These are phyloP conservation scores for Ceratobasidium sp. DNA, from an alignment of 1,284 basidiomycete species.

Conservation along the genomic window DNA sequence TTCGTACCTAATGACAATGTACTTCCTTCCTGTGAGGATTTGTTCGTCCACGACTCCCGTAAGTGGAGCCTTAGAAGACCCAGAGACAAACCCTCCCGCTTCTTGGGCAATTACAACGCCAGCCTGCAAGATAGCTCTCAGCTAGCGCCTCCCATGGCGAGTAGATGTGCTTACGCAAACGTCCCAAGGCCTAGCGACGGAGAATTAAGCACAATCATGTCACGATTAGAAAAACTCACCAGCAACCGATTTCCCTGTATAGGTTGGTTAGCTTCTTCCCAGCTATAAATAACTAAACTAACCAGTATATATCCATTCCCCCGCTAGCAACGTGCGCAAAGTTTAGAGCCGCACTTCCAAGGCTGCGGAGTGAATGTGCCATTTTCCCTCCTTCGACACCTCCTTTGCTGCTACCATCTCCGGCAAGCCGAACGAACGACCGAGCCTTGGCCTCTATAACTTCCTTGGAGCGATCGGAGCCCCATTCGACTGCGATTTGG, in stretches of 20 bases:
- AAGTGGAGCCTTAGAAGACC: slow-evolving; percentile 67
- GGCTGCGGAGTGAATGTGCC: slow-evolving; percentile 85
- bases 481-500: slow-evolving; percentile 92
- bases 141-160: slow-evolving; percentile 27
- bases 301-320: slow-evolving; percentile 86
- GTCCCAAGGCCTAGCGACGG: slow-evolving; percentile 79
- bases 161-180: slow-evolving; percentile 71
- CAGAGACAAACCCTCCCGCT: slow-evolving; percentile 80
- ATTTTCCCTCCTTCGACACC: slow-evolving; percentile 79
- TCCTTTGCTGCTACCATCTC: slow-evolving; percentile 69
- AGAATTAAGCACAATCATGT: neutral
- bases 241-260: slow-evolving; percentile 89
- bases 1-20: slow-evolving; percentile 74
- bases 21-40: slow-evolving; percentile 86
- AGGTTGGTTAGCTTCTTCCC: neutral
- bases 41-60: slow-evolving; percentile 69
- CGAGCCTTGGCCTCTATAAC: slow-evolving; percentile 74
- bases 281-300: slow-evolving; percentile 50
- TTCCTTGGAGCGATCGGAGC: slow-evolving; percentile 77
- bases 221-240: slow-evolving; percentile 59
- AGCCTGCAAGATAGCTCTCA: slow-evolving; percentile 62
- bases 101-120: slow-evolving; percentile 95
- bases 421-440: slow-evolving; percentile 83
- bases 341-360: slow-evolving; percentile 90
- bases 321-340: slow-evolving; percentile 87